Base-by-base conservation (phyloP, 2,329 filamentous ascomycete species). In the Berkeleyomyces basicola region DNA sequence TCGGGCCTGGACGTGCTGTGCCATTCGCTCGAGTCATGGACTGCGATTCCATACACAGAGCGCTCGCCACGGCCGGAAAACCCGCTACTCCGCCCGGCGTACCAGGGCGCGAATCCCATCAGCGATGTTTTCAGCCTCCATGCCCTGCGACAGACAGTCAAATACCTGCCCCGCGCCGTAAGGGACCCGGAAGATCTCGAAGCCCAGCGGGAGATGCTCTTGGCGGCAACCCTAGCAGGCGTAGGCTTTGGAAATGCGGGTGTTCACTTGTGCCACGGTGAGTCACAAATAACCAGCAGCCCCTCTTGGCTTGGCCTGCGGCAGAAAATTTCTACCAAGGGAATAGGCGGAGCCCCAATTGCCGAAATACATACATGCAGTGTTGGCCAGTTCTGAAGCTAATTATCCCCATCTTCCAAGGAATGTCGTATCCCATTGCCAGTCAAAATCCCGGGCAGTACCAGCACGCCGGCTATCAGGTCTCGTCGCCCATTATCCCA, bases 241-340 rank as follows among this genome's bases (percentile, higher is more conserved):
- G 90, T 99, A 2, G 93, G 93, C 0, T 99, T 99, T 72, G 93
- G 95, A 23, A 99, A 99, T 69, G 95, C 95, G 1, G 93, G 95
- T 59, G 93, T 99, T 2, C 93, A 99, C 75, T 78, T 84, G 53
- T 84, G 81, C 67, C 81, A 84, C 66, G 81, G 80, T 80, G 70
- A 61, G 78, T 71, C 33, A 16, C 11, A 37, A 55, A 37, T 23
- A 23, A 23, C 23, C 23, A 23, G 46, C 46, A n/a, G 14, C n/a
- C 6, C 2, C n/a, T n/a, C n/a, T 47, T 49, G 51, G 16, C 7
- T 61, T 33, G 14, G 16, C 40, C 23, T 42, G 7, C 33, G 23
- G 23, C 23, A 23, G 23, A 23, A 23, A 23, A 23, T 23, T 23
- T 23, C 23, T 23, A 23, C 23, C 23, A 23, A 23, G 1, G 23